Percentiles rank a stretch among this genome's conserved stretches.
These are phyloP conservation scores for Calonectria montana DNA, from an alignment of 2,329 filamentous ascomycete genomes.

Conservation along the genomic window DNA sequence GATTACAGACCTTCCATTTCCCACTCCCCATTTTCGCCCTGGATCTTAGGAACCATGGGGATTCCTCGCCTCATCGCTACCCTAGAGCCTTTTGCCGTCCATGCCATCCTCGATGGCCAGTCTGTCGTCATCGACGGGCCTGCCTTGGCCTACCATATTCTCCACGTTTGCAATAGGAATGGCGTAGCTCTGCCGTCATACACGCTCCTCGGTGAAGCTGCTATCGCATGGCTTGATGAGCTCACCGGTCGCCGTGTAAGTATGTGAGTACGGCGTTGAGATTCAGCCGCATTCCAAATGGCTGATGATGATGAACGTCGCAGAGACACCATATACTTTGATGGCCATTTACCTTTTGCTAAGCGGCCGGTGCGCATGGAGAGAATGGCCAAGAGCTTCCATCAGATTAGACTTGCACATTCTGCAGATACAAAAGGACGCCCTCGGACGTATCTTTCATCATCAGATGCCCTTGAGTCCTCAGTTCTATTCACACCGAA, in stretches of 20 bases:
- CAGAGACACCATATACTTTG: slow-evolving; percentile 79
- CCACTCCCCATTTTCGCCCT: background rate
- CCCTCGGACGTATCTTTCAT: slow-evolving; percentile 34
- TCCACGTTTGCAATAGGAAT: slow-evolving; percentile 65
- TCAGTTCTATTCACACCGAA: slow-evolving; percentile 39
- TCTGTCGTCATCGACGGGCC: slow-evolving; percentile 79
- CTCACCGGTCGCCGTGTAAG: slow-evolving; percentile 66
- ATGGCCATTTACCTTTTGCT: slow-evolving; percentile 78
- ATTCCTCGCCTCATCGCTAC: slow-evolving; percentile 67
- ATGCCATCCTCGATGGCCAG: slow-evolving; percentile 54
- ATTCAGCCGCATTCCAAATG: background rate
- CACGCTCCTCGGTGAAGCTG: slow-evolving; percentile 67
- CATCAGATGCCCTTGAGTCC: slow-evolving; percentile 24
- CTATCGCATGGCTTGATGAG: slow-evolving; percentile 71
- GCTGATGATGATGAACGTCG: slow-evolving; percentile 24
- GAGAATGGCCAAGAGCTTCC: slow-evolving; percentile 69
- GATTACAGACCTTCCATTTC: background rate
- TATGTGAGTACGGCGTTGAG: slow-evolving; percentile 63
- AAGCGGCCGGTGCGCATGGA: slow-evolving; percentile 73
- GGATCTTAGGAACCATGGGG: slow-evolving; percentile 59
- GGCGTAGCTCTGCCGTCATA: slow-evolving; percentile 71
- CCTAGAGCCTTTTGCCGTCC: slow-evolving; percentile 63
- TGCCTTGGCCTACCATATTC: slow-evolving; percentile 79
- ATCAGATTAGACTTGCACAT: slow-evolving; percentile 62
- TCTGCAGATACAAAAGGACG: slow-evolving; percentile 46